Conservation (phyloP, 805 yeast species). For the Cyberlindnera mrakii region DNA sequence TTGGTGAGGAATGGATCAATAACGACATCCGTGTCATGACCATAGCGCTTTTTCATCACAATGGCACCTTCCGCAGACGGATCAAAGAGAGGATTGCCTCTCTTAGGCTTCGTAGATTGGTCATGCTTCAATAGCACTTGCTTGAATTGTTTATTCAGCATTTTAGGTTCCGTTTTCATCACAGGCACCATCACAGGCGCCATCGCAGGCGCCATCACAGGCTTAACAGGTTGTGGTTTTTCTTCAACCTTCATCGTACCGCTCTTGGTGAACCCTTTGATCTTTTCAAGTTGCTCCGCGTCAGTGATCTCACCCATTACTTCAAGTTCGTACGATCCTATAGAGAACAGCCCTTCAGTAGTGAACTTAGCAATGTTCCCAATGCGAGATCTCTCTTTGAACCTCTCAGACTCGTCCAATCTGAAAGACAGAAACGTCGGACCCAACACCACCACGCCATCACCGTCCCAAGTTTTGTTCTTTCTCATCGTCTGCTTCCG, state of each 20-base stretch:
- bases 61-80: slow-evolving; percentile 31
- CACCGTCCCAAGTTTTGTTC: slow-evolving; percentile 94
- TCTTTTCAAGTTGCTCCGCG: slow-evolving; percentile 16
- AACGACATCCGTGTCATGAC: slow-evolving; percentile 37
- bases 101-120: slow-evolving; percentile 7
- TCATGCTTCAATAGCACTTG: slow-evolving; percentile 19
- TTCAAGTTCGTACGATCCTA: slow-evolving; percentile 60
- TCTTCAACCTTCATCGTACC: slow-evolving; percentile 4
- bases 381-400: slow-evolving; percentile 22
- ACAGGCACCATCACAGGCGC: not conserved
- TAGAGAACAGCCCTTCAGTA: slow-evolving; percentile 36
- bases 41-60: slow-evolving; percentile 31
- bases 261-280: slow-evolving; percentile 7
- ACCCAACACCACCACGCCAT: slow-evolving; percentile 51
- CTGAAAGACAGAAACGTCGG: slow-evolving; percentile 25
- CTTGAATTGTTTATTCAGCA: slow-evolving; percentile 20
- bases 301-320: slow-evolving; percentile 41
- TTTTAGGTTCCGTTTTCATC: slow-evolving; percentile 9
- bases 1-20: slow-evolving; percentile 53
- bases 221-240: not conserved
- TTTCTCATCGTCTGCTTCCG: slow-evolving; percentile 71
- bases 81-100: slow-evolving; percentile 34
- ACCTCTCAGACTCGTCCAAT: slow-evolving; percentile 26
- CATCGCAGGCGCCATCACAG: not conserved
- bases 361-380: slow-evolving; percentile 18